Percentiles rank a stretch among this genome's conserved stretches.
These are phyloP conservation scores for Piloderma croceum DNA, from an alignment of 768 basidiomycete species.

Conservation along the genomic window DNA sequence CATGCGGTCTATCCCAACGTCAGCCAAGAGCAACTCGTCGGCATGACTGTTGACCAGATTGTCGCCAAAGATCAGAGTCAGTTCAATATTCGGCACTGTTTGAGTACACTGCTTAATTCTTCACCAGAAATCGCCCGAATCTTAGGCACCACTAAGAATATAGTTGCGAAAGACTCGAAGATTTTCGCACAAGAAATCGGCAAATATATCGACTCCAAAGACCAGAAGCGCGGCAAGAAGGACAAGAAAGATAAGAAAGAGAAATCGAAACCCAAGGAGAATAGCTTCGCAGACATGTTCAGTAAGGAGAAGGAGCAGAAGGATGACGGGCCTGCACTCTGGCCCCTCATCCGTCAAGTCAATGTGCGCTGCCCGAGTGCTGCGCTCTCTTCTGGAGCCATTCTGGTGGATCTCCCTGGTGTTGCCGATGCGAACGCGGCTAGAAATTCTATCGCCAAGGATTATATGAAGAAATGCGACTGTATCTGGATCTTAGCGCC, in stretches of 20 bases:
- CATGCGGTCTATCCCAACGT: slow-evolving; percentile 58
- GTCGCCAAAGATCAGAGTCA: slow-evolving; percentile 42
- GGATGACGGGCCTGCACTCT: slow-evolving; percentile 39
- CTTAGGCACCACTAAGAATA: slow-evolving; percentile 50
- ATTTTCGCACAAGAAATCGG: slow-evolving; percentile 48
- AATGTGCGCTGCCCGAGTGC: slow-evolving; percentile 48
- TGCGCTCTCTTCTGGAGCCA: slow-evolving; percentile 53
- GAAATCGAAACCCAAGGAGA: slow-evolving; percentile 19
- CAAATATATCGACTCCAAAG: slow-evolving; percentile 64
- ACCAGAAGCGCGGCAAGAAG: slow-evolving; percentile 44
- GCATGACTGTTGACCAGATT: slow-evolving; percentile 47
- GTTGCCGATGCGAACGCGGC: slow-evolving; percentile 64
- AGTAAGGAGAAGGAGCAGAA: slow-evolving; percentile 14
- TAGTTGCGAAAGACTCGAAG: slow-evolving; percentile 45
- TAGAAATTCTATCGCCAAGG: slow-evolving; percentile 55
- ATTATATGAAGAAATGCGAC: slow-evolving; percentile 61
- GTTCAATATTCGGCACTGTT: slow-evolving; percentile 13
- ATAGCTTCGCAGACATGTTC: slow-evolving; percentile 18
- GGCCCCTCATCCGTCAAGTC: slow-evolving; percentile 61
- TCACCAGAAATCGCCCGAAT: slow-evolving; percentile 37
- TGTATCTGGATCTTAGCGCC: slow-evolving; percentile 66
- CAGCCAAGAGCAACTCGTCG: slow-evolving; percentile 40
- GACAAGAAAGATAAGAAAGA: slow-evolving; percentile 34
- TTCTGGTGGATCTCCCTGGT: slow-evolving; percentile 63
- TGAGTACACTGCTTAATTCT: not conserved